A percentile compares a stretch with the other conserved stretches of the same genome.
These are phyloP conservation scores for Globisporangium carolinianum DNA, from an alignment of 352 stramenopile species.

Conservation along the genomic window DNA sequence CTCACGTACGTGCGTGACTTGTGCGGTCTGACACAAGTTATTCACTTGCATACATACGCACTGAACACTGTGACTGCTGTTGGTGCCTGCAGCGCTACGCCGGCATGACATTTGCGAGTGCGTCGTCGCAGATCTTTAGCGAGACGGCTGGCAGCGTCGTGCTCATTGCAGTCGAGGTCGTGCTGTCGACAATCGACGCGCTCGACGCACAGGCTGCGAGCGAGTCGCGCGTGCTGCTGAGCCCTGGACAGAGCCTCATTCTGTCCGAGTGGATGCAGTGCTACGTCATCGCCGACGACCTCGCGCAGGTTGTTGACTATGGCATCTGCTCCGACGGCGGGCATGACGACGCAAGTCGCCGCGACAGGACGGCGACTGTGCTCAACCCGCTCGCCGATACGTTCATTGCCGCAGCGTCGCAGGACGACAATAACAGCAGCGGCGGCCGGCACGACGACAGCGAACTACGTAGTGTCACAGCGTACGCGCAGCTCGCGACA, in stretches of 20 bases:
- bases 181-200: constrained; percentile 39
- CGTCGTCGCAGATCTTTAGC: constrained; percentile 48
- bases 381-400: constrained; percentile 47
- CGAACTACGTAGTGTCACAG: constrained; percentile 39
- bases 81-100: constrained; percentile 37
- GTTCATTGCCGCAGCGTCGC: constrained; percentile 21
- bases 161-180: constrained; percentile 73
- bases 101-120: constrained; percentile 61
- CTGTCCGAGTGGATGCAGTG: constrained; percentile 76
- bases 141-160: constrained; percentile 63
- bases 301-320: constrained; percentile 54
- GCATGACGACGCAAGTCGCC: constrained; percentile 30
- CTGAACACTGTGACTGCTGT: neutral
- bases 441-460: constrained; percentile 4
- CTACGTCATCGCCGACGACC: constrained; percentile 82
- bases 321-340: constrained; percentile 43
- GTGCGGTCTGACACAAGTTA: too few species aligned
- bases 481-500: constrained; percentile 40
- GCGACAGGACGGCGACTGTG: constrained; percentile 22
- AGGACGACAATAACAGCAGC: constrained; percentile 6
- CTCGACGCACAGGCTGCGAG: constrained; percentile 14
- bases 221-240: constrained; percentile 69
- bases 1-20: constrained; percentile 28
- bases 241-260: constrained; percentile 63
- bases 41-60: neutral